Conservation (phyloP, 176 grass and related monocot genomes). For the Canna indica region DNA sequence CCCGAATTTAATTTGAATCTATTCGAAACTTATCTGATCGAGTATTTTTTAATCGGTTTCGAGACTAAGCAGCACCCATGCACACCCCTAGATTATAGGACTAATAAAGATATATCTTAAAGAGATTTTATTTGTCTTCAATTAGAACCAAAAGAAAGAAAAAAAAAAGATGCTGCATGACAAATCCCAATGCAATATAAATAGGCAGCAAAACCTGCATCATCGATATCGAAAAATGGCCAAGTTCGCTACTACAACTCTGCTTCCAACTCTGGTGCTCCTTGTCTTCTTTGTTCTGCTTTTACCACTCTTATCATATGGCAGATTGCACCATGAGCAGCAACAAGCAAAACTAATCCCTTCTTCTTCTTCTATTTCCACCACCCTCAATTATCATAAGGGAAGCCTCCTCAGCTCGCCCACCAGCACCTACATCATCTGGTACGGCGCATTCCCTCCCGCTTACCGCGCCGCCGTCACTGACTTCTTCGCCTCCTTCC, state of each 20-base stretch:
- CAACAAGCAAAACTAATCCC: not conserved
- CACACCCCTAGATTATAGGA: too few relatives aligned
- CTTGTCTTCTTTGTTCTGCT: not conserved
- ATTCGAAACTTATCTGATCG: too few relatives aligned
- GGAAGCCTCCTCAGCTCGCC: not conserved
- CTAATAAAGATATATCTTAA: too few relatives aligned
- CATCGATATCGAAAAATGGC: not conserved
- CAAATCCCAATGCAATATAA: too few relatives aligned
- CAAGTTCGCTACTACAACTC: not conserved
- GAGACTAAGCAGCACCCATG: too few relatives aligned
- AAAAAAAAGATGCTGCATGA: too few relatives aligned
- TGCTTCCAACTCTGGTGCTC: not conserved
- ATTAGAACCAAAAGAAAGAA: too few relatives aligned
- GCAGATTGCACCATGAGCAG: too few relatives aligned
- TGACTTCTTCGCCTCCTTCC: not conserved
- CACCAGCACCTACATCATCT: not conserved
- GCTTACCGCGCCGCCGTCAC: not conserved
- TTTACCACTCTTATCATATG: too few relatives aligned
- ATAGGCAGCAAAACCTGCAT: not conserved
- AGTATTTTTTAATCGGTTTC: too few relatives aligned
- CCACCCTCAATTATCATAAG: not conserved
- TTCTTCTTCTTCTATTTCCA: not conserved
- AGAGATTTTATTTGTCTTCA: too few relatives aligned
- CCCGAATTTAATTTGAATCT: too few relatives aligned
- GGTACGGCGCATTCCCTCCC: not conserved